Base-by-base conservation (phyloP, 176 grass and related monocot genomes). In the Eleusine indica region DNA sequence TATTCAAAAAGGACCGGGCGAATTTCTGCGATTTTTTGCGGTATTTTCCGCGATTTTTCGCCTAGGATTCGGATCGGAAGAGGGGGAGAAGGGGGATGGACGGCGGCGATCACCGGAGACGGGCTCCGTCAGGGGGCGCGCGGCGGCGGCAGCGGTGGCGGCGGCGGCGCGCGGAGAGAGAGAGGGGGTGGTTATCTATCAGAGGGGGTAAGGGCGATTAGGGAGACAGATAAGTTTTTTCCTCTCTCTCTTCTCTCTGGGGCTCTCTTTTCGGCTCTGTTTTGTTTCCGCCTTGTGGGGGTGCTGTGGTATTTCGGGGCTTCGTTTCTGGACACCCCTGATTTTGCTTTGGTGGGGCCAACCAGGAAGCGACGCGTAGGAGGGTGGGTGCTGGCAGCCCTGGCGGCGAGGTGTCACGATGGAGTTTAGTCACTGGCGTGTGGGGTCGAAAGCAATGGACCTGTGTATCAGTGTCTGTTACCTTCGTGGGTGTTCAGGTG, bases 191-290 rank as follows among this genome's bases (percentile, higher is more conserved):
- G 84, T 89, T 94, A 91, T 87, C 92, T 82, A 84, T 82, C 77
- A 75, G 71, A 68, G 28, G 52, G 46, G 68, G 76, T 51, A 88
- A 80, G 81, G 56, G 89, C 78, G 77, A 91, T 90, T 85, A 86
- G 88, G 63, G 49, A 73, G 84, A 67, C 61, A 89, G 86, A 91
- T 94, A 89, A 87, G 92, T 86, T 85, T 90, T 82, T 66, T 30
- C 66, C 38, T 47, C 75, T 77, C 64, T 76, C 56, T 53, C 13
- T 15, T 53, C 15, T 52, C 49, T 52, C 49, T 52, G 13, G 14
- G 14, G 14, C 48, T 53, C 51, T 17, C 51, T 53, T 53, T 22
- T 63, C n/a, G 72, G 3, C 66, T 68, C 32, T 84, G 87, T 78
- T 80, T 70, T 83, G 71, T 81, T 47, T 49, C 12, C 30, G 14